A percentile compares a stretch with the other conserved stretches of the same genome.
phyloP scores from a whole-genome alignment of 345 rosid species.

The Syzygium aromaticum region DNA sequence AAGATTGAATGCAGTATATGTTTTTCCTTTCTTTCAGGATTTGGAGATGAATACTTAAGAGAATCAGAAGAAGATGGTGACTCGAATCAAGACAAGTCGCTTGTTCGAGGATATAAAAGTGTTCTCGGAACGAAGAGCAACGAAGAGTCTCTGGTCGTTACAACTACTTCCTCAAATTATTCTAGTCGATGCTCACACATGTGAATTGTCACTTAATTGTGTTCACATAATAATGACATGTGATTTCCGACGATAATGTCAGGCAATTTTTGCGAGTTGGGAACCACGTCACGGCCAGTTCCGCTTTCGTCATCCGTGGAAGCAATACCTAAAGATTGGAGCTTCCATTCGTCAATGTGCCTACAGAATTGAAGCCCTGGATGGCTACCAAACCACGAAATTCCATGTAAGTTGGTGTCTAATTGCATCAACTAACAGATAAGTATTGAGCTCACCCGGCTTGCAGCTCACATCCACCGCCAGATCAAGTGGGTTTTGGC shows the following conservation, averaged over 20 bases:
- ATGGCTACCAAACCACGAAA: slow-evolving; percentile 33
- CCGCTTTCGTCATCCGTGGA: slow-evolving; percentile 72
- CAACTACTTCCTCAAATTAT: neutral
- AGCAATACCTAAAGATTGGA: slow-evolving; percentile 47
- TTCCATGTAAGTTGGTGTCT: slow-evolving; percentile 17
- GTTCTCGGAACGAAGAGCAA: slow-evolving; percentile 46
- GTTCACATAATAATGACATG: neutral
- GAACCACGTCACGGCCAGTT: slow-evolving; percentile 80
- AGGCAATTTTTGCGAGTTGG: slow-evolving; percentile 87
- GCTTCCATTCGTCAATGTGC: slow-evolving; percentile 48
- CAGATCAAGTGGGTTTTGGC: too few species aligned
- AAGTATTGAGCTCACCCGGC: too few species aligned
- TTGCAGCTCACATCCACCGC: too few species aligned
- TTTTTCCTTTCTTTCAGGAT: slow-evolving; percentile 17
- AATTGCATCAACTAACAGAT: neutral
- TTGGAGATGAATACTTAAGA: slow-evolving; percentile 44
- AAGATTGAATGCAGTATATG: neutral
- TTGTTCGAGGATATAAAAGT: slow-evolving; percentile 37
- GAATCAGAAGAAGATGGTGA: slow-evolving; percentile 6
- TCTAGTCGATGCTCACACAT: neutral
- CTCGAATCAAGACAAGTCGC: slow-evolving; percentile 7
- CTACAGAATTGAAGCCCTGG: slow-evolving; percentile 46
- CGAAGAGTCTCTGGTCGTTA: slow-evolving; percentile 65
- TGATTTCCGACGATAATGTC: neutral
- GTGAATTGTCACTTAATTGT: neutral